Evolutionary conservation across 106 monocot species (phyloP).

Genomic region (Alisma plantagoaquatica): DNA sequence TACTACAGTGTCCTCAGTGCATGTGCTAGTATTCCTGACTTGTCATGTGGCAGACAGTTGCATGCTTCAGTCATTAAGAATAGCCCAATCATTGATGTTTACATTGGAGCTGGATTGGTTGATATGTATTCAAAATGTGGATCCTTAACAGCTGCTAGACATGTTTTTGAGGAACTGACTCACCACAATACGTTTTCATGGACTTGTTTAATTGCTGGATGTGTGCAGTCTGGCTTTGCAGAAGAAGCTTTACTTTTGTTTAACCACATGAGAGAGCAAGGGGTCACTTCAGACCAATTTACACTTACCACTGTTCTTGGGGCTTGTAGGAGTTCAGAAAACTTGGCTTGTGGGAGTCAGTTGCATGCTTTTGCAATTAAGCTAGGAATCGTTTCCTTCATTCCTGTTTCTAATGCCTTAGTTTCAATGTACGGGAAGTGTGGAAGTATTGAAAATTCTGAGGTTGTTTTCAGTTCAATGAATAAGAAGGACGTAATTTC

Average conservation of each 20-base stretch:
- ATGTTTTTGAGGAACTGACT: slow-evolving; percentile 35
- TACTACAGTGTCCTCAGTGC: slow-evolving; percentile 55
- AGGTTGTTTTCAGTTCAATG: slow-evolving; percentile 58
- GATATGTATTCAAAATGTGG: slow-evolving; percentile 86
- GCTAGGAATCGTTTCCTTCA: slow-evolving; percentile 30
- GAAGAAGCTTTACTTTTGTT: slow-evolving; percentile 51
- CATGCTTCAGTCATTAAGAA: slow-evolving; percentile 55
- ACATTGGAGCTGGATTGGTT: slow-evolving; percentile 57
- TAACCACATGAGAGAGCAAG: slow-evolving; percentile 51
- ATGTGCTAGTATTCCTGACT: slow-evolving; percentile 35
- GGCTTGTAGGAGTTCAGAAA: slow-evolving; percentile 36
- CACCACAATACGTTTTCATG: slow-evolving; percentile 43
- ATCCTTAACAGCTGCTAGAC: slow-evolving; percentile 41
- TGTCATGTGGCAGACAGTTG: slow-evolving; percentile 56
- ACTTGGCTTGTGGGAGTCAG: slow-evolving; percentile 43
- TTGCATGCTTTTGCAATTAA: slow-evolving; percentile 50
- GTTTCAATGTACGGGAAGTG: slow-evolving; percentile 67
- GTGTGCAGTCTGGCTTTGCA: slow-evolving; percentile 30
- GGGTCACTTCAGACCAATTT: slow-evolving; percentile 39
- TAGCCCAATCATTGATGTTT: slow-evolving; percentile 29
- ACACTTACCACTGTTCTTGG: slow-evolving; percentile 56
- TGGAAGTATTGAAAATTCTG: slow-evolving; percentile 38
- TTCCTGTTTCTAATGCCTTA: slow-evolving; percentile 78
- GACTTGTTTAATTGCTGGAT: slow-evolving; percentile 69
- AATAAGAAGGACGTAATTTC: slow-evolving; percentile 60